Evolutionary conservation across 129 eudicot genomes (phyloP), one percentile per base, ranked within the genome.

Genomic region (sunflower (Helianthus annuus)): DNA sequence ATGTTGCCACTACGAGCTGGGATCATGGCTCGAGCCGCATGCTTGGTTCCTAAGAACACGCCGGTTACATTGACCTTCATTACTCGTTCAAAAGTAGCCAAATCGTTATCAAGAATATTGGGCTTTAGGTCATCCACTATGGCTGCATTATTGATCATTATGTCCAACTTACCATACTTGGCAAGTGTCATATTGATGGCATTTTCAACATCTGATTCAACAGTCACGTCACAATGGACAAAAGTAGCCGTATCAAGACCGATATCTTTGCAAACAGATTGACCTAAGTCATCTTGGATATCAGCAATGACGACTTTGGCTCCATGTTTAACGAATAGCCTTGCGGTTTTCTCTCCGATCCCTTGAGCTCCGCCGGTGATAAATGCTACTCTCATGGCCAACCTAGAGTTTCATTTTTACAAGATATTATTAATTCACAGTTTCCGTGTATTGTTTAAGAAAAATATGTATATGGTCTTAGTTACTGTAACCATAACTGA

Each of bases 341-440:
- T 67, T 10, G 79, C 79, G 4, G 14, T 79, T 71, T 67, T 11
- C 27, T 79, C 79, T 46, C 83, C 83, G 3, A 79, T 48, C 40
- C 79, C 83, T 13, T 66, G 72, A 75, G 83, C 83, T 12, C 71
- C 83, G 2, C 83, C 83, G 6, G 83, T 79, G 57, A 79, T 66
- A 27, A 27, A 3, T 48, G 79, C 83, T 16, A 79, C 71, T 67
- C 68, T 79, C 63, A 9, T 69, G 2, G 59, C 27, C 39, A 5
- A 75, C 52, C 24, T 71, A 32, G 36, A 32, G 36, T 32, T 32
- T 0, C 36, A 32, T 32, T 32, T 32, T 32, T 32, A 32, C 36
- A 32, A 32, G 36, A 32, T 32, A 32, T 32, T n/a, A n/a, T n/a
- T 29, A 40, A 7, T 40, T 40, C 7, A 40, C 10, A 42, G 8